These are phyloP conservation scores for Suillus tomentosus DNA, from an alignment of 768 basidiomycete species.

Conservation along the genomic window DNA sequence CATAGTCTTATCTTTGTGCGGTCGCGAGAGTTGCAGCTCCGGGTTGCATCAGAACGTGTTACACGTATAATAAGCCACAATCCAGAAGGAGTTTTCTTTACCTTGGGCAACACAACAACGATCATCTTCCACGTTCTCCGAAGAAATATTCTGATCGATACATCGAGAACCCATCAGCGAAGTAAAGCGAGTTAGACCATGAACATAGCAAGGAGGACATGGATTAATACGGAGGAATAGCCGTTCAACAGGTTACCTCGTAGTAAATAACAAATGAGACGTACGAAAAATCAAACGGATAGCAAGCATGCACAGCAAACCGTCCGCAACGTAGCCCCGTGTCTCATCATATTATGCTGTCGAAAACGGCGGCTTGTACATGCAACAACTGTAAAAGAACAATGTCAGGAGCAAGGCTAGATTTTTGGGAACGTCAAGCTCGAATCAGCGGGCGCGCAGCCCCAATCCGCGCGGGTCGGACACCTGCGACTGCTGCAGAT, in stretches of 20 bases:
- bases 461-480: neutral
- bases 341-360: neutral
- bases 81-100: neutral
- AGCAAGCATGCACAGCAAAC: neutral
- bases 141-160: neutral
- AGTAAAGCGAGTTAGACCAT: too few relatives aligned
- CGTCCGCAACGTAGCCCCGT: neutral
- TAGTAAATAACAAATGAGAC: neutral
- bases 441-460: neutral
- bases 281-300: neutral
- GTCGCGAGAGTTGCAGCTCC: neutral
- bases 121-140: neutral
- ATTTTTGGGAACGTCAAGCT: neutral
- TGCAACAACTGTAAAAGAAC: neutral
- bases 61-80: neutral
- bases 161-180: neutral
- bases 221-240: neutral
- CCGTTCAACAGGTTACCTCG: neutral
- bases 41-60: neutral
- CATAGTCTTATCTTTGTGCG: neutral
- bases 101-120: neutral
- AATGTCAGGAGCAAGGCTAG: neutral
- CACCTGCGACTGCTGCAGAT: neutral
- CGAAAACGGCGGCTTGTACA: neutral
- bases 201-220: neutral